These are phyloP conservation scores for Potentilla sterilis DNA, from an alignment of 306 rosid species.

Conservation along the genomic window DNA sequence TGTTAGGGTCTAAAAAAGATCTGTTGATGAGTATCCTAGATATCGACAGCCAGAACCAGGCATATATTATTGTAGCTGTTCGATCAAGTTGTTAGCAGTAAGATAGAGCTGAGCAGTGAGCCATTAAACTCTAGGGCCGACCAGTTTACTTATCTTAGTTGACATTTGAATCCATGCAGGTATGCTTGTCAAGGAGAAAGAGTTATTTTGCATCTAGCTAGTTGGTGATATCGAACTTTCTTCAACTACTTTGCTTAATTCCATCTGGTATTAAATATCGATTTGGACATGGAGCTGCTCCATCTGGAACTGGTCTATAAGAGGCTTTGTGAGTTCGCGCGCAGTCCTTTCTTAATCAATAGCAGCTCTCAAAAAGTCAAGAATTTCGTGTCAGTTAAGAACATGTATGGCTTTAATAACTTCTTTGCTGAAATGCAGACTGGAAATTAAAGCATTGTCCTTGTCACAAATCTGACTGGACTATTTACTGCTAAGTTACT, in stretches of 20 bases:
- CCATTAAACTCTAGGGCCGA: conserved; percentile 18
- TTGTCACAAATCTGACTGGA: background rate
- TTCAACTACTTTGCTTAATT: background rate
- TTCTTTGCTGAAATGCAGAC: background rate
- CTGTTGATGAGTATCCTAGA: background rate
- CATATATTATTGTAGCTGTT: background rate
- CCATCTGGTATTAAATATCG: conserved; percentile 1
- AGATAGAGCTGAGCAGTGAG: background rate
- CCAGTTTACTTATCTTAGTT: background rate
- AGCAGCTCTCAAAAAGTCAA: background rate
- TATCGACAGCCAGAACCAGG: background rate
- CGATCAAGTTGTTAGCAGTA: background rate
- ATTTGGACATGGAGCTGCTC: background rate
- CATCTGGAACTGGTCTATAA: background rate
- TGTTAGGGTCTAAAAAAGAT: background rate
- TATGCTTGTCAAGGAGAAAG: background rate
- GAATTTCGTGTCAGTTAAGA: background rate
- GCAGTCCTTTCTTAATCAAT: background rate
- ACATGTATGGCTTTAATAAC: background rate
- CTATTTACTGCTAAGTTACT: background rate
- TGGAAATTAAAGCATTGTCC: background rate
- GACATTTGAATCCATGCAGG: conserved; percentile 10
- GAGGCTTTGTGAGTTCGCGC: background rate
- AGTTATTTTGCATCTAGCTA: background rate
- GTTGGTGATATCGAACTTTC: background rate